Evolutionary conservation across 345 rosid species (phyloP), one percentile per base, ranked within the genome.

Genomic region (Rhizophora mangle): DNA sequence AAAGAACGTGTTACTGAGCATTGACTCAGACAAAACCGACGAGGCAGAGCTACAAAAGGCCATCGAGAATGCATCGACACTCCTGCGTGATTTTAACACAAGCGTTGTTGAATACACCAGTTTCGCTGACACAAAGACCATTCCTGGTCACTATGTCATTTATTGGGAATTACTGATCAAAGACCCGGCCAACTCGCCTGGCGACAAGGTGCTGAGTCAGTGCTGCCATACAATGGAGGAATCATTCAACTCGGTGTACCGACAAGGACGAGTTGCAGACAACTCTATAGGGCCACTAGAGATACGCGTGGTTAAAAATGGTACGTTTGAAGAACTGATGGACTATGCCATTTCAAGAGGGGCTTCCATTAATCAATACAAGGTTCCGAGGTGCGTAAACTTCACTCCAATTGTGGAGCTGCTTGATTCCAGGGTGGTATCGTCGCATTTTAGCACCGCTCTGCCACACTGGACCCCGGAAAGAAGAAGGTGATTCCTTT

Each of bases 351-450:
- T 81, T 6, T 78, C 82, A 6, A 72, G 79, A 47, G 85, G 85
- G n/a, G 85, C 85, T 19, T 81, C 85, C 5, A 81, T 81, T n/a
- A 81, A 81, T 65, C 85, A 81, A 75, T 81, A 81, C 36, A 81
- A 81, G 66, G 78, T 74, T 6, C 85, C 85, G 6, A 69, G 85
- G 68, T 81, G 85, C 63, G 82, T 81, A 22, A 78, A 70, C 49
- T 81, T 72, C 66, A 72, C 80, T 16, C 85, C 85, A 5, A 81
- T 81, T 22, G 60, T 81, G 64, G 85, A 81, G 51, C 63, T 81
- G 46, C 82, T 81, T 13, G 82, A 78, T 67, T 81, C 82, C 9
- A 78, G 85, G 68, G 75, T 72, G 34, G 66, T 75, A 16, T 72
- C 78, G 7, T 29, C 62, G 2, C 82, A 81, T 54, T 78, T 78